phyloP scores from a whole-genome alignment of 1,284 basidiomycete genomes.

The Anthracocystis setariae region DNA sequence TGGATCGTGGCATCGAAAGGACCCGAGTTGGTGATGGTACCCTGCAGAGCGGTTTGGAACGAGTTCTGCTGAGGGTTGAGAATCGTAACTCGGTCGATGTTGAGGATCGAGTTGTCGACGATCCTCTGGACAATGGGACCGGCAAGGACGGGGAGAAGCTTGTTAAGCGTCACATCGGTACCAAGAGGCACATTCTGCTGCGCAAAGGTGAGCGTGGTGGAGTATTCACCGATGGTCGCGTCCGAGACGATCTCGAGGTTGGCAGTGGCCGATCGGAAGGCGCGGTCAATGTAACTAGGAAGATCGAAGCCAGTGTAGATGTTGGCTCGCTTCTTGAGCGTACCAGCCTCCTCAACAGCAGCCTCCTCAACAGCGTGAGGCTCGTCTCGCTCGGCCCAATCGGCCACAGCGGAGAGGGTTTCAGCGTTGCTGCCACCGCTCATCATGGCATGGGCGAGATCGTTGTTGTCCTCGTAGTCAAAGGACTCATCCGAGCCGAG shows the following conservation, averaged over 20 bases:
- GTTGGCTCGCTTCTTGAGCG: constrained; percentile 69
- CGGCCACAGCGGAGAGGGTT: constrained; percentile 55
- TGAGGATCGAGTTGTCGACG: constrained; percentile 74
- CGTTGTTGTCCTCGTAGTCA: constrained; percentile 53
- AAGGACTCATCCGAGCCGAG: constrained; percentile 24
- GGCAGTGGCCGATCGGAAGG: constrained; percentile 75
- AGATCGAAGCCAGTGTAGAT: constrained; percentile 75
- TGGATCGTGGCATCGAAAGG: constrained; percentile 80
- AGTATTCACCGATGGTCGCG: constrained; percentile 77
- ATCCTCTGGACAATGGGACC: constrained; percentile 83
- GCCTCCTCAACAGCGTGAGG: constrained; percentile 1
- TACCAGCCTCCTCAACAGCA: constrained; percentile 59
- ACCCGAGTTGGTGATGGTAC: constrained; percentile 78
- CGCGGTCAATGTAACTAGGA: constrained; percentile 75
- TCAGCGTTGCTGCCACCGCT: constrained; percentile 66
- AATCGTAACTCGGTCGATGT: constrained; percentile 57
- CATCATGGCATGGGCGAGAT: constrained; percentile 52
- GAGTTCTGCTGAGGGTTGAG: constrained; percentile 70
- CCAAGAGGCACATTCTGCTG: constrained; percentile 74
- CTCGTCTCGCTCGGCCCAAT: constrained; percentile 47
- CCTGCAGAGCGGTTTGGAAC: constrained; percentile 75
- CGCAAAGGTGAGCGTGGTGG: constrained; percentile 75
- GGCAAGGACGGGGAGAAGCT: constrained; percentile 78
- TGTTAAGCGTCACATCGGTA: constrained; percentile 75
- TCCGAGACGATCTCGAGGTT: constrained; percentile 75